A percentile compares a stretch with the other conserved stretches of the same genome.
Conservation (phyloP, 306 rosid species). For the Pueraria montana region DNA sequence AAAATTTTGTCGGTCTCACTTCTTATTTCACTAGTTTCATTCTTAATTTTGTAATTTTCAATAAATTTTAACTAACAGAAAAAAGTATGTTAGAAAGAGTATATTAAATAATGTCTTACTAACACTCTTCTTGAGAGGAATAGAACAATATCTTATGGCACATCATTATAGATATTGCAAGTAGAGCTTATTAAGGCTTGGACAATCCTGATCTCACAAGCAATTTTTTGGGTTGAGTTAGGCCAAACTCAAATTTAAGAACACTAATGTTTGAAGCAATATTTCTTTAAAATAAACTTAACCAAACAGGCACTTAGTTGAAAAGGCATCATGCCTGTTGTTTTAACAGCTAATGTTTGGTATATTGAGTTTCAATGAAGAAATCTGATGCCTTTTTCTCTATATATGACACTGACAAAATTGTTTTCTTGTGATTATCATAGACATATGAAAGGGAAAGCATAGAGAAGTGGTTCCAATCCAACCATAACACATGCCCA, state of each 20-base stretch:
- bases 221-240: background rate
- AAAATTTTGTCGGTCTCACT: too few relatives aligned
- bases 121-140: background rate
- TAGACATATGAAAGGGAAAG: conserved; percentile 92
- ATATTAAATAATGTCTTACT: too few relatives aligned
- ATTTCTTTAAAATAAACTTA: background rate
- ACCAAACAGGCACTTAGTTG: background rate
- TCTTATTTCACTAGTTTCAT: too few relatives aligned
- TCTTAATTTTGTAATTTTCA: too few relatives aligned
- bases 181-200: too few relatives aligned
- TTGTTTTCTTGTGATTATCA: background rate
- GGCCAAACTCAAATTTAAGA: background rate
- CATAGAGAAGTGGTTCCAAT: conserved; percentile 83
- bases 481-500: conserved; percentile 67
- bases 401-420: conserved; percentile 8
- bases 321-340: background rate
- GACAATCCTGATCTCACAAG: too few relatives aligned
- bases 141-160: background rate
- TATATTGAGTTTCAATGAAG: conserved; percentile 7
- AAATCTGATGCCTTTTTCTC: background rate
- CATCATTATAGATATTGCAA: too few relatives aligned
- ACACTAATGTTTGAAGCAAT: background rate
- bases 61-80: too few relatives aligned
- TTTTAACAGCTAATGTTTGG: background rate
- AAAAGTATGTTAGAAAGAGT: too few relatives aligned